Evolutionary conservation across 768 basidiomycete species (phyloP), one percentile per base, ranked within the genome.

Genomic region (Boletellus emodensis): DNA sequence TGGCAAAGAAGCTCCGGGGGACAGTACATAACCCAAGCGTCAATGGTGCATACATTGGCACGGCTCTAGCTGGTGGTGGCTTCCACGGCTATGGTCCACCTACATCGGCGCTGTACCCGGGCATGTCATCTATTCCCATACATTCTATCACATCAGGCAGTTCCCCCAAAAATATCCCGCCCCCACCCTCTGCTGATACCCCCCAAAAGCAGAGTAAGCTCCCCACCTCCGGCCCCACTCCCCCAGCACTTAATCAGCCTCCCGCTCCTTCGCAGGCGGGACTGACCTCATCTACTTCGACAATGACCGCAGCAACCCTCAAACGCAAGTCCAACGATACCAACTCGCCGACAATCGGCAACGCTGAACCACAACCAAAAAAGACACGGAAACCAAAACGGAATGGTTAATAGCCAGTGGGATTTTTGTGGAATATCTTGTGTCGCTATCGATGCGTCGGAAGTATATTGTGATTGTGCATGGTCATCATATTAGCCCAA

Each of bases 191-290:
- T 46, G 76, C 75, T 46, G 72, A 74, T 50, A 81, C 81, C 22
- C 80, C 80, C 12, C 76, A 75, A 66, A 87, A 87, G 68, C 80
- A 81, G 68, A 76, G 79, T 61, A 84, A 85, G 62, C 75, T 76
- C 43, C 76, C 79, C 53, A 77, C 75, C 38, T 64, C 71, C 45
- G 70, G 70, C 49, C 63, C 68, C 40, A 66, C 70, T 50, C 66
- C 79, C 52, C 64, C 71, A 54, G 61, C 73, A 52, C 63, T 67
- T 58, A 68, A 68, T 68, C 66, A 68, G 64, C 65, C 68, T 58
- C 66, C 67, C 62, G 69, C 67, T 62, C 68, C 67, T 57, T 70
- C 67, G 62, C 69, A 72, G 61, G 62, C 65, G 45, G 71, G 72
- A 52, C 73, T 74, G 48, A 72, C 62, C 32, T 58, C 59, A 20